Conservation (phyloP, 768 basidiomycete genomes). For the Trametes cinnabarina region DNA sequence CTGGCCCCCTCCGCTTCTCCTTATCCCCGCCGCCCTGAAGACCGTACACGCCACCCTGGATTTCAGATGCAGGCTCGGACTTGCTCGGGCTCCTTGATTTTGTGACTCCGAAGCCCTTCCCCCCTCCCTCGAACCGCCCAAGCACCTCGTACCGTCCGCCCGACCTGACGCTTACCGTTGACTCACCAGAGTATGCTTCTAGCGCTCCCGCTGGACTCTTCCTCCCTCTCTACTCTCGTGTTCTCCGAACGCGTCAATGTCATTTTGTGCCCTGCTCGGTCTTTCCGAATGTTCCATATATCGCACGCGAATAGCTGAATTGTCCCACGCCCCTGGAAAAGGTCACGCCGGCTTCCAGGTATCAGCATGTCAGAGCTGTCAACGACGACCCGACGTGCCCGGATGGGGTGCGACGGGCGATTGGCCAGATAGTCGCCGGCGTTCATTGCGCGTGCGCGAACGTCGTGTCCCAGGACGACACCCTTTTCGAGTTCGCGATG, state of each 20-base stretch:
- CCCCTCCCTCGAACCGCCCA: not conserved
- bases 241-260: too few relatives aligned
- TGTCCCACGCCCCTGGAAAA: not conserved
- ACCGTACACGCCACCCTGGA: not conserved
- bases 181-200: too few relatives aligned
- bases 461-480: too few relatives aligned
- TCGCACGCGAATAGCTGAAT: not conserved
- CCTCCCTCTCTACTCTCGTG: too few relatives aligned
- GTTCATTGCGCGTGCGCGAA: not conserved
- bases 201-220: too few relatives aligned
- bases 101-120: not conserved
- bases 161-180: too few relatives aligned
- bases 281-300: not conserved
- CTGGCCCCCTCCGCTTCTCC: not conserved
- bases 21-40: slow-evolving; percentile 8
- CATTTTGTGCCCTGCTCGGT: too few relatives aligned
- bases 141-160: not conserved
- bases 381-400: not conserved
- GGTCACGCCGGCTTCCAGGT: not conserved
- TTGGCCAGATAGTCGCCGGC: not conserved
- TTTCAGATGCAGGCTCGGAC: too few relatives aligned
- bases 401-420: not conserved
- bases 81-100: too few relatives aligned
- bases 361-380: too few relatives aligned
- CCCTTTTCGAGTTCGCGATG: too few relatives aligned